A percentile compares a stretch with the other conserved stretches of the same genome.
These are phyloP conservation scores for Trichophyton schoenleinii DNA, from an alignment of 2,329 filamentous ascomycete species.

Conservation along the genomic window DNA sequence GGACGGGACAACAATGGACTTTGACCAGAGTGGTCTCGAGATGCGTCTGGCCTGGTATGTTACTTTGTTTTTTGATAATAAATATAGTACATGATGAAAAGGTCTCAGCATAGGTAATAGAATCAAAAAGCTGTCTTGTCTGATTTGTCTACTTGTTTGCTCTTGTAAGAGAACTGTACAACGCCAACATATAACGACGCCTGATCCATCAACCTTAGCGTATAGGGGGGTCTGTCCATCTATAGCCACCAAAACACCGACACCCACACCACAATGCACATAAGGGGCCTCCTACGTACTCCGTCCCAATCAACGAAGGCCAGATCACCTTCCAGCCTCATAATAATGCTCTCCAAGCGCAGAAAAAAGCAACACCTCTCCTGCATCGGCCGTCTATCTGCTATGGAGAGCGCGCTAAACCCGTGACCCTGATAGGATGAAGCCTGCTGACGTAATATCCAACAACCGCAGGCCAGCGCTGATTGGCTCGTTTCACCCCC, in stretches of 20 bases:
- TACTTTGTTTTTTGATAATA: slow-evolving; percentile 4
- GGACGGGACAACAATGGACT: neutral
- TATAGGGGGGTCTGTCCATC: neutral
- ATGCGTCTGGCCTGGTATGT: neutral
- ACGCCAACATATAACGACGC: neutral
- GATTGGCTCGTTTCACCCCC: neutral
- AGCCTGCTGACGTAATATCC: neutral
- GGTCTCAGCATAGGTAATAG: slow-evolving; percentile 2
- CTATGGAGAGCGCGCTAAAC: neutral
- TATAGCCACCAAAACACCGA: neutral
- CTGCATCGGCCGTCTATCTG: no score
- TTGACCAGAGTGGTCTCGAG: neutral
- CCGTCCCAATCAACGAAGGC: no score
- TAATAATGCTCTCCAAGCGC: no score
- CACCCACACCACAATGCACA: no score
- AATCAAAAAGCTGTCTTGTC: slow-evolving; percentile 1
- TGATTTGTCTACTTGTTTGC: neutral
- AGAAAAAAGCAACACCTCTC: no score
- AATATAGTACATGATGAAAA: slow-evolving; percentile 5
- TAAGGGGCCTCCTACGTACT: no score
- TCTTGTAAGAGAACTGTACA: neutral
- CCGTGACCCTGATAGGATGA: neutral
- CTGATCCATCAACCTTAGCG: neutral
- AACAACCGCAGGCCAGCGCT: neutral
- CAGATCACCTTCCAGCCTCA: no score